Conservation (phyloP, 73 alveolate species). For the Paramecium primaurelia region DNA sequence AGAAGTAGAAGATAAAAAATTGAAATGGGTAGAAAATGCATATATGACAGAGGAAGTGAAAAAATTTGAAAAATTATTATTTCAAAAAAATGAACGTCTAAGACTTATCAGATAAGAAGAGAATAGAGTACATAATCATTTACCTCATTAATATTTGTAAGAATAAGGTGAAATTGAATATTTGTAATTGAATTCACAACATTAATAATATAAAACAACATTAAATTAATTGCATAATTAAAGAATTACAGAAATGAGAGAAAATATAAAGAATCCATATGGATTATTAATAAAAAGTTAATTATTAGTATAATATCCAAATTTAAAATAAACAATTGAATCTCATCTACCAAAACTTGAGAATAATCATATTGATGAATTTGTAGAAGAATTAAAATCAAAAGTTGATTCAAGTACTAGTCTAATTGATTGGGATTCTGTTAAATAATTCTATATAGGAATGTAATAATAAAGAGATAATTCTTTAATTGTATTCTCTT, state of each 20-base stretch:
- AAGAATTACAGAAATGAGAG: neutral
- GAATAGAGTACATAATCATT: neutral
- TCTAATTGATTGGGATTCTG: constrained; percentile 13
- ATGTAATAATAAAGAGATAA: neutral
- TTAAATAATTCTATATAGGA: neutral
- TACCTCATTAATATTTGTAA: neutral
- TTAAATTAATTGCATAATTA: neutral
- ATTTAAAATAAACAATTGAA: neutral
- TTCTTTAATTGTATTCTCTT: neutral
- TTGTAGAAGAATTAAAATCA: neutral
- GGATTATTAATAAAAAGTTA: neutral
- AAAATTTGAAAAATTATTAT: neutral
- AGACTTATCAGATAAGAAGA: neutral
- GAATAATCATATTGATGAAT: neutral
- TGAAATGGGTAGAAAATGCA: neutral
- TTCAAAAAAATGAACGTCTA: neutral
- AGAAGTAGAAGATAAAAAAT: neutral
- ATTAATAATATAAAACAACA: neutral
- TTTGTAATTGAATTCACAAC: neutral
- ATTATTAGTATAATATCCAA: neutral
- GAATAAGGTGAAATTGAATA: neutral
- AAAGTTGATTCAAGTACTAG: neutral
- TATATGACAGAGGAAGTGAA: neutral
- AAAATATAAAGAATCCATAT: neutral
- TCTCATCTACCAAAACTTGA: neutral